Base-by-base conservation (phyloP, 306 rosid genomes). In the Dalbergia oliveri region DNA sequence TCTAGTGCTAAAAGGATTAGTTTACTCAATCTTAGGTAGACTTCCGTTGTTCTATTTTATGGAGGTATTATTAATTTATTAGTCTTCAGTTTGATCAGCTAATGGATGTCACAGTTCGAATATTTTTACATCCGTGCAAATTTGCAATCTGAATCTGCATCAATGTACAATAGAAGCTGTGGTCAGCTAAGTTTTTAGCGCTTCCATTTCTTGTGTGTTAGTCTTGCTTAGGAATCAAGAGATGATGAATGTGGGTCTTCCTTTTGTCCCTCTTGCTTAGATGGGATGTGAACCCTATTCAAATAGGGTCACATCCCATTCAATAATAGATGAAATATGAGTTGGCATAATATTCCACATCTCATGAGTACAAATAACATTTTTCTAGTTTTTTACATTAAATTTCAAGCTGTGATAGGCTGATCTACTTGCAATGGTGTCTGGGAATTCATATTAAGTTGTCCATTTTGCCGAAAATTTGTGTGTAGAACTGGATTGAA, bases 191-290 rank as follows among this genome's bases (percentile, higher is more conserved):
- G 10, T 3, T 35, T 65, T 4, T 56, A 59, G 64, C 66, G 35
- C 39, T 26, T 60, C 37, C 10, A 5, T 6, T 13, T 62, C 35
- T 33, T 62, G 0, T 60, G 34, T 11, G 15, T 50, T 14, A 2
- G 13, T 19, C 21, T 77, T 77, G 79, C 50, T 37, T 19, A 66
- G 8, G 13, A 21, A 19, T 77, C 56, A 13, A 19, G 65, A 15
- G 35, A 15, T 53, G 15, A 21, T 34, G 65, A 7, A 18, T 56
- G 11, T 71, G 63, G 45, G 2, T 18, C 23, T 21, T 37, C 9
- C 0, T 44, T 26, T 26, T 26, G 0, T 47, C 12, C 53, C 14
- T 2, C 58, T 8, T n/a, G n/a, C n/a, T n/a, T n/a, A n/a, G n/a
- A n/a, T n/a, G n/a, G n/a, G n/a, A n/a, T n/a, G n/a, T n/a, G n/a